Conservation (phyloP, 805 yeast genomes). For the Candida corydali region DNA sequence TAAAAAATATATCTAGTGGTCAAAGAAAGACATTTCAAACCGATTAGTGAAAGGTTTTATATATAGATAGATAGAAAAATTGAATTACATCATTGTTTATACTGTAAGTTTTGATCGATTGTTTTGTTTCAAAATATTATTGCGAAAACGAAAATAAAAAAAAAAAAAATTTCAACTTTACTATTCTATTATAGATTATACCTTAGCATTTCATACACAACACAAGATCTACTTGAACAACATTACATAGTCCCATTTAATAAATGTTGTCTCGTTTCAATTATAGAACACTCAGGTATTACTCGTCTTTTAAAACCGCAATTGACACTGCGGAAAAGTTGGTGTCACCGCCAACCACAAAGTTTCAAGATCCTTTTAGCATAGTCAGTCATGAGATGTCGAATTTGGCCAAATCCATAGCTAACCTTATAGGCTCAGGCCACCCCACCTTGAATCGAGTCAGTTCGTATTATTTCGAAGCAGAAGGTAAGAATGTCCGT, state of each 20-base stretch:
- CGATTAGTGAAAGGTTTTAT: too few relatives aligned
- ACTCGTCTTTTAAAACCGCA: slow-evolving; percentile 44
- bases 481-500: slow-evolving; percentile 93
- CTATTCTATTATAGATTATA: too few relatives aligned
- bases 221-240: too few relatives aligned
- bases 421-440: slow-evolving; percentile 82
- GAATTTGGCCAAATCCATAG: slow-evolving; percentile 79
- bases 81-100: too few relatives aligned
- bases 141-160: too few relatives aligned
- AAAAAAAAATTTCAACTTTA: too few relatives aligned
- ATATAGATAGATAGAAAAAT: too few relatives aligned
- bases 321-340: slow-evolving; percentile 68
- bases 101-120: too few relatives aligned
- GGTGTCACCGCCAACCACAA: slow-evolving; percentile 55
- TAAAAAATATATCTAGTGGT: slow-evolving; percentile 43
- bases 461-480: slow-evolving; percentile 91
- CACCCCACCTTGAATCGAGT: slow-evolving; percentile 91
- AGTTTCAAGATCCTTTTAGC: slow-evolving; percentile 78
- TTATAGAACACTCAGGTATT: neutral
- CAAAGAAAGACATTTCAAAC: too few relatives aligned
- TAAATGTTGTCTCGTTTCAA: slow-evolving; percentile 2
- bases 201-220: too few relatives aligned
- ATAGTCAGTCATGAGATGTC: slow-evolving; percentile 93
- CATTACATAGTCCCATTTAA: too few relatives aligned
- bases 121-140: too few relatives aligned